Conservation (phyloP, 176 grass and related monocot species). For the Zea luxurians region DNA sequence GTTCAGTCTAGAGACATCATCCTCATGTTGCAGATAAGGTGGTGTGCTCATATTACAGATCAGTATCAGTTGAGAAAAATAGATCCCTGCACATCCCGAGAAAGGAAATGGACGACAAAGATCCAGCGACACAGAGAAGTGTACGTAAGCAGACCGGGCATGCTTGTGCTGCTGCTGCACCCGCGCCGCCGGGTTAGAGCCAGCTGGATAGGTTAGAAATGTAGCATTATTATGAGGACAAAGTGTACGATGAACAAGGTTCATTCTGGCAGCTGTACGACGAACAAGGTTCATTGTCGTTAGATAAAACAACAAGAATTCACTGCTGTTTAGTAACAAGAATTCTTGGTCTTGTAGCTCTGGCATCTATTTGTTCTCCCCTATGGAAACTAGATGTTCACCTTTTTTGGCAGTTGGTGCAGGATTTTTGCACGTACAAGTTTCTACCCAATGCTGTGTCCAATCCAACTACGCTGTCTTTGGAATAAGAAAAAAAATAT, state of each 20-base stretch:
- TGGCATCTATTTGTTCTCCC: conserved; percentile 13
- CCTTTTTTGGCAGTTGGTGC: conserved; percentile 2
- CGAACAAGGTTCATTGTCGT: conserved; percentile 21
- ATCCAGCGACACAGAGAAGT: not conserved
- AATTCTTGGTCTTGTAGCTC: not conserved
- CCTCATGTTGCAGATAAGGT: conserved; percentile 17
- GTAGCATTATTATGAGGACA: conserved; percentile 20
- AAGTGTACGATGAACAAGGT: conserved; percentile 29
- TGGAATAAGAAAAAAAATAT: not conserved
- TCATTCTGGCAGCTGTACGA: conserved; percentile 16
- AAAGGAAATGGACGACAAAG: not conserved
- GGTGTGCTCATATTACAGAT: not conserved
- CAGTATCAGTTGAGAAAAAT: not conserved
- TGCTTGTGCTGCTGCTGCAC: conserved; percentile 26
- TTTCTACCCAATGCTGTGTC: not conserved
- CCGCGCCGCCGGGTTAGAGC: conserved; percentile 23
- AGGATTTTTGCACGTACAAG: conserved; percentile 24
- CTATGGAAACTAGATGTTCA: conserved; percentile 9
- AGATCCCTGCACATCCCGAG: not conserved
- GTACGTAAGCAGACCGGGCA: conserved; percentile 9
- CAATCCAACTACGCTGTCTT: not conserved
- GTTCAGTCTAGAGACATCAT: not conserved
- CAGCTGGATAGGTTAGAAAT: conserved; percentile 38
- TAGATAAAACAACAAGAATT: not conserved
- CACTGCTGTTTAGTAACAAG: conserved; percentile 30